phyloP scores from a whole-genome alignment of 2,329 filamentous ascomycete species.

The Cladobotryum mycophilum region DNA sequence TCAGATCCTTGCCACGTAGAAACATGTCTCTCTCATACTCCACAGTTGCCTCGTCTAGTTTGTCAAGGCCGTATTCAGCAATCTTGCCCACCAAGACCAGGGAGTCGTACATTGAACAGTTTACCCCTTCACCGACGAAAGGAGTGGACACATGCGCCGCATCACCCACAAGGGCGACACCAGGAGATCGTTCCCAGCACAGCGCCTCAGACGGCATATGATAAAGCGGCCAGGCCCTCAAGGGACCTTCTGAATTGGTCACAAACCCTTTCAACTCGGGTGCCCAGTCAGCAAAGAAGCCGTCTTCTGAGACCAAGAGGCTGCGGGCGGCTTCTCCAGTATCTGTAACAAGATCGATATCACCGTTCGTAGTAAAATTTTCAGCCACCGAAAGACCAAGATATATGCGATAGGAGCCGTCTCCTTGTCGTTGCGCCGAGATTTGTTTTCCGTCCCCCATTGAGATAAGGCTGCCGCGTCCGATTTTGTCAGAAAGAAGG shows the following conservation, averaged over 20 bases:
- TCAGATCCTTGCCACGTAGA: not conserved
- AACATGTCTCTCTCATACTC: conserved; percentile 9
- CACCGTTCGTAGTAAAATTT: not conserved
- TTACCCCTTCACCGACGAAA: conserved; percentile 8
- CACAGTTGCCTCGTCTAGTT: not conserved
- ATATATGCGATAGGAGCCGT: too few species aligned
- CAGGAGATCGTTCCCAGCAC: not conserved
- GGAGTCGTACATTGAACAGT: conserved; percentile 5
- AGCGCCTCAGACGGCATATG: not conserved
- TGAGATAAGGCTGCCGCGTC: too few species aligned
- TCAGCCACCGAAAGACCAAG: not conserved
- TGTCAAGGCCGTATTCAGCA: not conserved
- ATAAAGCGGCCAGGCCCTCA: conserved; percentile 2
- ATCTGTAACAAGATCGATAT: not conserved
- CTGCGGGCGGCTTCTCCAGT: not conserved
- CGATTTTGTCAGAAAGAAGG: not conserved
- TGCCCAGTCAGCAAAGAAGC: conserved; percentile 1
- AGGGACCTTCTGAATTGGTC: conserved; percentile 2
- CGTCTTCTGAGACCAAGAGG: not conserved
- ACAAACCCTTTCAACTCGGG: conserved; percentile 1
- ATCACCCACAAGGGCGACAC: conserved; percentile 1
- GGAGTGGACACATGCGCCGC: conserved; percentile 3
- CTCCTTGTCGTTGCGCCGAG: too few species aligned
- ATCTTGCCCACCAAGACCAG: not conserved
- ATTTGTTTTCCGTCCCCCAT: too few species aligned